Base-by-base conservation (phyloP, 192 early-diverging fungal genomes). In the Globomyces pollinis-pini region DNA sequence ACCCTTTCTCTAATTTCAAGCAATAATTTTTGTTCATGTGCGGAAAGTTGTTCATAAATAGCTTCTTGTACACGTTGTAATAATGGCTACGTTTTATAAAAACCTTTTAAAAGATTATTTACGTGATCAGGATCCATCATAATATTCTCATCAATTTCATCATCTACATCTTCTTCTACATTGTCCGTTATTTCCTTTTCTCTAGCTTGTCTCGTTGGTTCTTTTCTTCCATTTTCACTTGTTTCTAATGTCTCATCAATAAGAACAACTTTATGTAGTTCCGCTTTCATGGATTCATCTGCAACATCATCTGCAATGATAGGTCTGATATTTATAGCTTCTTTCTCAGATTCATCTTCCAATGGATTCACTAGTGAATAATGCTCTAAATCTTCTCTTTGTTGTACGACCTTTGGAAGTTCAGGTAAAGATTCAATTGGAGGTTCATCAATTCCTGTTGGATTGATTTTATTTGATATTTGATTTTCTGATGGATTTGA, bases 11-110 rank as follows among this genome's bases (percentile, higher is more conserved):
- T 59, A 3, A 83, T 57, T 34, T 81, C 81, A n/a, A 78, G 58
- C 3, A 60, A 33, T 3, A 83, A 28, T 56, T 73, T 73, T 21
- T 47, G 47, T 23, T 61, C 47, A n/a, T 70, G 72, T 30, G 67
- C 62, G 6, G 68, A 62, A 4, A 83, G 66, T 49, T 83, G 81
- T 39, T 76, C 65, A 39, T 62, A 57, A 21, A 83, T 67, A 4
- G 76, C 73, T 47, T 65, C 66, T 77, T 83, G 81, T 38, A 83
- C 78, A 28, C 78, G 64, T 56, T 70, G 58, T 74, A 83, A 76
- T 32, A 83, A 63, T 35, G 78, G 78, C 79, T 82, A 57, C 15
- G 2, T 26, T 29, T 33, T 15, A 7, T 7, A 12, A 29, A 61
- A 9, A 57, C n/a, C 0, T 38, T 47, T 0, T n/a, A n/a, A n/a